A percentile compares a stretch with the other conserved stretches of the same genome.
phyloP scores from a whole-genome alignment of 306 rosid species.

The Dalbergia cultrata region DNA sequence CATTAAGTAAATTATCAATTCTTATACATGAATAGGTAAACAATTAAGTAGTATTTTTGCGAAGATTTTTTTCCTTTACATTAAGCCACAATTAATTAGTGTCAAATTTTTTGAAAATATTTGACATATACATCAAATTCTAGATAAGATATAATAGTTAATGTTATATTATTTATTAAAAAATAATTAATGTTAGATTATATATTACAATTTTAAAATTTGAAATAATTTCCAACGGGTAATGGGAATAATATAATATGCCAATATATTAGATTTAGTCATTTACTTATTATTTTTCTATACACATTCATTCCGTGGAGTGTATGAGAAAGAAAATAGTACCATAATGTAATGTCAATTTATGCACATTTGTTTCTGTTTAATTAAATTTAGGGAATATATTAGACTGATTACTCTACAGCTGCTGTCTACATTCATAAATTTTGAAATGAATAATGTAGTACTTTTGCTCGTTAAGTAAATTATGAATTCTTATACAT shows the following conservation, averaged over 20 bases:
- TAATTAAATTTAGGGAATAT: background rate
- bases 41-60: too few relatives aligned
- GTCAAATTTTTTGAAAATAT: background rate
- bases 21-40: background rate
- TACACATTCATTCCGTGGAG: background rate
- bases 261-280: background rate
- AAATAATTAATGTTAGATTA: too few relatives aligned
- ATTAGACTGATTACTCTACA: background rate
- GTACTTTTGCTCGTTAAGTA: background rate
- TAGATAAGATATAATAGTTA: too few relatives aligned
- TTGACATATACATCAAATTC: too few relatives aligned
- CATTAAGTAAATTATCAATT: background rate
- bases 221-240: background rate
- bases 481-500: background rate
- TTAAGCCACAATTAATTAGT: background rate
- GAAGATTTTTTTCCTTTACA: background rate
- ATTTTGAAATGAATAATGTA: background rate
- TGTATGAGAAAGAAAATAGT: background rate
- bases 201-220: too few relatives aligned
- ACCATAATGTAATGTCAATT: background rate
- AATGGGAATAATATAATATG: background rate
- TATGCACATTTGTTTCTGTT: too few relatives aligned
- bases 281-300: too few relatives aligned
- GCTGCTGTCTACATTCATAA: background rate
- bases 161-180: too few relatives aligned